These are phyloP conservation scores for Rhexocercosporidium sp. DNA, from an alignment of 2,329 filamentous ascomycete genomes.

Conservation along the genomic window DNA sequence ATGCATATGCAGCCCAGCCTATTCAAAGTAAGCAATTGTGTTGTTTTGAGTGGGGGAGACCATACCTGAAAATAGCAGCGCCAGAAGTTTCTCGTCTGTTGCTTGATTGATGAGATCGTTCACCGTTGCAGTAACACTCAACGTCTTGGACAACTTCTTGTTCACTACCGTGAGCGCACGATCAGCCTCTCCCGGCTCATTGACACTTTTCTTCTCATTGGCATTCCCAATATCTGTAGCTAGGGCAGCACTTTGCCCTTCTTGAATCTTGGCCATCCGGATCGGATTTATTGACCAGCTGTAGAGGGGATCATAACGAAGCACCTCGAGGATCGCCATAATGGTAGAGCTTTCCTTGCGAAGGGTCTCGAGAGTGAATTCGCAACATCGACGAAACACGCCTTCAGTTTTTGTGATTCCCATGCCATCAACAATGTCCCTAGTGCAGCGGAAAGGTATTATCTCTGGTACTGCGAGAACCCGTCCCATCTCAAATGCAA, in stretches of 20 bases:
- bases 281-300: conserved; percentile 88
- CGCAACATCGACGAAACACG: conserved; percentile 96
- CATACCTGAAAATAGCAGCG: conserved; percentile 76
- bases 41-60: neutral
- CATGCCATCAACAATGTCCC: conserved; percentile 97
- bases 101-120: conserved; percentile 97
- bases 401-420: conserved; percentile 94
- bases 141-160: conserved; percentile 92
- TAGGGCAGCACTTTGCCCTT: conserved; percentile 55
- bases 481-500: conserved; percentile 95
- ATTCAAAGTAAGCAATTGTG: conserved; percentile 20
- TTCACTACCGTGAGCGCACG: conserved; percentile 89
- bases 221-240: conserved; percentile 38
- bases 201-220: conserved; percentile 43
- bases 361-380: conserved; percentile 93
- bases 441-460: conserved; percentile 91
- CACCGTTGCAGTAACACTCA: conserved; percentile 94
- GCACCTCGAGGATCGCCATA: conserved; percentile 96
- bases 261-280: conserved; percentile 67
- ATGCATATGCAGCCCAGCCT: conserved; percentile 59
- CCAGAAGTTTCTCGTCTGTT: conserved; percentile 89
- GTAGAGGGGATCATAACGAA: conserved; percentile 97
- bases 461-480: conserved; percentile 95
- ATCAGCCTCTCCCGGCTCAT: conserved; percentile 81
- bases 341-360: conserved; percentile 96